phyloP scores from a whole-genome alignment of 2,329 filamentous ascomycete genomes.

The Orbilia quercus region DNA sequence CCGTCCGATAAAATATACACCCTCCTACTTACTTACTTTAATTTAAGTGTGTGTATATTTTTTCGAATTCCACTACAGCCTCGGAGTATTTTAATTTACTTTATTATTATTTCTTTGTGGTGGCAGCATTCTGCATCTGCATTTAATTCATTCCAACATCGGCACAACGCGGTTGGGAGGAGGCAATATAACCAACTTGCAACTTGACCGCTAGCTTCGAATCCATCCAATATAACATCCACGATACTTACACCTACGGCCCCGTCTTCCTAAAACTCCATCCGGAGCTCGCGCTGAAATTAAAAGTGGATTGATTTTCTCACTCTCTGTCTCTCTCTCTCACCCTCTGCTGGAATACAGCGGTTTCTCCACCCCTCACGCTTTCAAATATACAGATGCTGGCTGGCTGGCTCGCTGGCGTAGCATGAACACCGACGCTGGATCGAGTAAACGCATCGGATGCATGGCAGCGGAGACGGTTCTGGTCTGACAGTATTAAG shows the following conservation, averaged over 20 bases:
- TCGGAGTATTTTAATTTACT: too few relatives aligned
- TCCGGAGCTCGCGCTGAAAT: slow-evolving; percentile 30
- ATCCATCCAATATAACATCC: neutral
- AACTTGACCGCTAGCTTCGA: neutral
- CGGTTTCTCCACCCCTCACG: too few relatives aligned
- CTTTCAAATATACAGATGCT: neutral
- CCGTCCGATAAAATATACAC: too few relatives aligned
- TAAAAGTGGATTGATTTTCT: slow-evolving; percentile 8
- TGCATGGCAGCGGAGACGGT: neutral
- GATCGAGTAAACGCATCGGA: slow-evolving; percentile 1
- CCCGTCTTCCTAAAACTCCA: slow-evolving; percentile 13
- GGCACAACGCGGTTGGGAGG: slow-evolving; percentile 17
- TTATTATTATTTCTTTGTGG: slow-evolving; percentile 6
- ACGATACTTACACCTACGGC: neutral
- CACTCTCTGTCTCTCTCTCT: neutral
- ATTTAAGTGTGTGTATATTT: too few relatives aligned
- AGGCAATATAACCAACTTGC: neutral
- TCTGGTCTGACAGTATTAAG: neutral
- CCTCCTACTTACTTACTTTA: too few relatives aligned
- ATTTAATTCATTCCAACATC: too few relatives aligned
- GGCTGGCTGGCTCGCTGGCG: neutral
- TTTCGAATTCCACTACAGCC: too few relatives aligned
- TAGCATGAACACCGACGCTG: slow-evolving; percentile 31
- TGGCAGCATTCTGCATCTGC: too few relatives aligned
- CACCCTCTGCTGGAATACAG: slow-evolving; percentile 3